Percentiles rank a stretch among this genome's conserved stretches.
Conservation (phyloP, 345 rosid genomes). For the Eucalyptus pauciflora region DNA sequence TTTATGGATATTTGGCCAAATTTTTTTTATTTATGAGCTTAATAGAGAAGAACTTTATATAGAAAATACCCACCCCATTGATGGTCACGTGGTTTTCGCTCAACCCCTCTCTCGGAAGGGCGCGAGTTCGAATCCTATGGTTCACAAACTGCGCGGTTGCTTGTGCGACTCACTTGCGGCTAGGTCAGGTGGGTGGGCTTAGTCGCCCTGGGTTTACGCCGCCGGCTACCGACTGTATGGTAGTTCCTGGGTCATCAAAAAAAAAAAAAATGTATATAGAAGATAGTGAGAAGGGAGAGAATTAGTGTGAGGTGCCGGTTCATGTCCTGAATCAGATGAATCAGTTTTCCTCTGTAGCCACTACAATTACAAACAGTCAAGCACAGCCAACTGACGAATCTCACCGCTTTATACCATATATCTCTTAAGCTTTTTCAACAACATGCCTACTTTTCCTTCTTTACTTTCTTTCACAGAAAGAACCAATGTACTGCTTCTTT, state of each 20-base stretch:
- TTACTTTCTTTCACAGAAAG: not conserved
- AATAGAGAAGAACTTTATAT: not conserved
- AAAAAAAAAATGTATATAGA: not conserved
- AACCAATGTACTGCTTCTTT: not conserved
- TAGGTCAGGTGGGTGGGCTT: too few relatives aligned
- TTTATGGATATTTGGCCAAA: not conserved
- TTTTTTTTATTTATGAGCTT: not conserved
- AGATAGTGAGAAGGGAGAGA: not conserved
- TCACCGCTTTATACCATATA: not conserved
- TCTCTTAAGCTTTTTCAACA: not conserved
- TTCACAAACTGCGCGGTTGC: too few relatives aligned
- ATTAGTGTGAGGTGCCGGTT: not conserved
- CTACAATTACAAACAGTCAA: not conserved
- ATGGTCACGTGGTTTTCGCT: too few relatives aligned
- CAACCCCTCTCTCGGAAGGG: too few relatives aligned
- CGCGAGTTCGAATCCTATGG: too few relatives aligned
- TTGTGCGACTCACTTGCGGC: too few relatives aligned
- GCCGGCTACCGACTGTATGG: too few relatives aligned
- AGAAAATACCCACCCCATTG: not conserved
- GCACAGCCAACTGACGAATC: not conserved
- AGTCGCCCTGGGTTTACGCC: too few relatives aligned
- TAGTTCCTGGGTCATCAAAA: too few relatives aligned
- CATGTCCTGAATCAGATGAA: not conserved
- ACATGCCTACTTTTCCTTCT: not conserved
- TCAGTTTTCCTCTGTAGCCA: not conserved